A percentile compares a stretch with the other conserved stretches of the same genome.
Conservation (phyloP, 371 early-diverging fungal genomes). For the Rhizopus arrhizus region DNA sequence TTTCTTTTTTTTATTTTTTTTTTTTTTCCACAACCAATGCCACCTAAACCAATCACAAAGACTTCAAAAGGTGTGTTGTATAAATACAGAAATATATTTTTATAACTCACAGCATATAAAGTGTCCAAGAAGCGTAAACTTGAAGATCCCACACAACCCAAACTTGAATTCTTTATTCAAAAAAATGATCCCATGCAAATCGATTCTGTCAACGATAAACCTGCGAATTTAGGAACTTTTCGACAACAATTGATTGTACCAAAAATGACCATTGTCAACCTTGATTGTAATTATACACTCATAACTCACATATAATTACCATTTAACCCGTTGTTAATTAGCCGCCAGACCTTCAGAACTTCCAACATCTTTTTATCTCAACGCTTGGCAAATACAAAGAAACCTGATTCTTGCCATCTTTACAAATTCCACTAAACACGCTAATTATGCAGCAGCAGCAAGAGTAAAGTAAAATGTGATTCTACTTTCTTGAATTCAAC, state of each 20-base stretch:
- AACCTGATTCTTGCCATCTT: slow-evolving; percentile 56
- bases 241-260: slow-evolving; percentile 20
- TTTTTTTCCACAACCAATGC: neutral
- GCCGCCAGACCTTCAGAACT: slow-evolving; percentile 60
- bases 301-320: neutral
- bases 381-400: slow-evolving; percentile 66
- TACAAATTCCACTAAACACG: neutral
- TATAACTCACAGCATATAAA: neutral
- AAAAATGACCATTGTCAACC: slow-evolving; percentile 65
- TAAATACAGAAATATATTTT: neutral
- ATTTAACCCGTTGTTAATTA: slow-evolving; percentile 2
- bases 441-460: slow-evolving; percentile 5
- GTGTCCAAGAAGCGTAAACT: slow-evolving; percentile 9
- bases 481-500: slow-evolving; percentile 8
- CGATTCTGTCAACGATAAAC: slow-evolving; percentile 2
- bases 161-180: slow-evolving; percentile 4
- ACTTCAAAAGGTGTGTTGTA: neutral
- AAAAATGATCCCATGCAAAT: slow-evolving; percentile 21
- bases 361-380: slow-evolving; percentile 63
- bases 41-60: slow-evolving; percentile 9
- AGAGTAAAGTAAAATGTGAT: neutral
- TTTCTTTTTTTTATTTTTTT: slow-evolving; percentile 5
- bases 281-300: slow-evolving; percentile 53
- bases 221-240: slow-evolving; percentile 19
- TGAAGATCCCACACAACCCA: slow-evolving; percentile 17